phyloP scores from a whole-genome alignment of 306 rosid genomes.

The Luffa acutangula region DNA sequence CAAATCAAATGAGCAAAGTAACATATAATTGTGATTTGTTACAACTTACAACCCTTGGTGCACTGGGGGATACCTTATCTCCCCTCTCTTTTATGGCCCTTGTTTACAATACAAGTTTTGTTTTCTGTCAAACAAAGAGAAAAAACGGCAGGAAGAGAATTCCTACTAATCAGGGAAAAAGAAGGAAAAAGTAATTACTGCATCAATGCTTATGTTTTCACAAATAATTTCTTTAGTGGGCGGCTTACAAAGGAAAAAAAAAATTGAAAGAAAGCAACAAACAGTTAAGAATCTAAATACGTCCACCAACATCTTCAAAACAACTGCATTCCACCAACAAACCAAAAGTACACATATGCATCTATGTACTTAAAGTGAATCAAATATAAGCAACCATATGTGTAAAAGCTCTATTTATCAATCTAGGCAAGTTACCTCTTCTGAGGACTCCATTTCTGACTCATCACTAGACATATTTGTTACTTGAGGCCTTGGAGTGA shows the following conservation, averaged over 20 bases:
- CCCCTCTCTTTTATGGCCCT: too few species aligned
- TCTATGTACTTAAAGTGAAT: background rate
- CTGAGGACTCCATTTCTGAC: constrained; percentile 95
- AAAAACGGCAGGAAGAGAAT: too few species aligned
- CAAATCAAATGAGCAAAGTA: too few species aligned
- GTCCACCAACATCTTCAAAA: background rate
- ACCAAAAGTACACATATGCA: background rate
- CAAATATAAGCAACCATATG: background rate
- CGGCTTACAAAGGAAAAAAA: background rate
- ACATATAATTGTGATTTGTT: too few species aligned
- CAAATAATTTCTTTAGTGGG: background rate
- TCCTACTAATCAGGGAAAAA: background rate
- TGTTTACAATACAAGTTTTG: too few species aligned
- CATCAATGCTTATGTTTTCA: background rate
- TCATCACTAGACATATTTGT: constrained; percentile 60
- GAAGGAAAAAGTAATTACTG: background rate
- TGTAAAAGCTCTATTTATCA: background rate
- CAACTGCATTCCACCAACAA: background rate
- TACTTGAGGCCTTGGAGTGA: constrained; percentile 24
- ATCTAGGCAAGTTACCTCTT: constrained; percentile 50
- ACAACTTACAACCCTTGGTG: too few species aligned
- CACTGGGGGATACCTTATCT: too few species aligned
- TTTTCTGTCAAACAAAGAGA: too few species aligned
- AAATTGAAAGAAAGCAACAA: background rate
- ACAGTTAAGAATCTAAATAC: background rate